Base-by-base conservation (phyloP, 345 rosid species). In the Luvunga scandens region DNA sequence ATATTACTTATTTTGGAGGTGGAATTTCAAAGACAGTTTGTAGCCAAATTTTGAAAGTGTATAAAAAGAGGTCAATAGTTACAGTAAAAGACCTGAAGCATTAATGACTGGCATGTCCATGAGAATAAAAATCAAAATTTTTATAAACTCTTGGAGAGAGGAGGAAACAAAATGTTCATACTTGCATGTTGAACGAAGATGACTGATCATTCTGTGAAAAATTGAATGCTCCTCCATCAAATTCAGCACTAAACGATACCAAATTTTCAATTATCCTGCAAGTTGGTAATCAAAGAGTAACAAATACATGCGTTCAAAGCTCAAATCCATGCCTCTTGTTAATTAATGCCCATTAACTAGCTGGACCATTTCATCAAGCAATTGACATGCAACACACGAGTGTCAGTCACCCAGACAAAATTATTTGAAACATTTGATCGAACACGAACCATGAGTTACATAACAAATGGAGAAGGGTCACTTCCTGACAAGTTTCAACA, bases 181-280 rank as follows among this genome's bases (percentile, higher is more conserved):
- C 99, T 84, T 93, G 99, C 96, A 92, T n/a, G 94, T 75, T 59
- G 90, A 80, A 7, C 94, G 91, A 34, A 89, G 91, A 80, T 85
- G 92, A 60, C 75, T 81, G 79, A 91, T 88, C 91, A 90, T 85
- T 85, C 79, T 88, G 83, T 91, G 88, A 27, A 95, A 86, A 90
- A 89, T 83, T 30, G 92, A 69, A 63, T 80, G 72, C 55, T 92
- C 94, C 69, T 84, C 98, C 98, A 95, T 95, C 79, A 81, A 69
- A 64, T 36, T n/a, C 24, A 24, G 64, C 19, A 78, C 69, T 18
- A 66, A 28, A 75, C 30, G 16, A 60, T 48, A 19, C 14, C 48
- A 36, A 38, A 45, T 63, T 34, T 48, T 62, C 28, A 28, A 45
- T 22, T 59, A 24, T 39, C 48, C 81, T 69, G 79, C 77, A 73